Base-by-base conservation (phyloP, 2,329 filamentous ascomycete genomes). In the Colletotrichum viniferum region DNA sequence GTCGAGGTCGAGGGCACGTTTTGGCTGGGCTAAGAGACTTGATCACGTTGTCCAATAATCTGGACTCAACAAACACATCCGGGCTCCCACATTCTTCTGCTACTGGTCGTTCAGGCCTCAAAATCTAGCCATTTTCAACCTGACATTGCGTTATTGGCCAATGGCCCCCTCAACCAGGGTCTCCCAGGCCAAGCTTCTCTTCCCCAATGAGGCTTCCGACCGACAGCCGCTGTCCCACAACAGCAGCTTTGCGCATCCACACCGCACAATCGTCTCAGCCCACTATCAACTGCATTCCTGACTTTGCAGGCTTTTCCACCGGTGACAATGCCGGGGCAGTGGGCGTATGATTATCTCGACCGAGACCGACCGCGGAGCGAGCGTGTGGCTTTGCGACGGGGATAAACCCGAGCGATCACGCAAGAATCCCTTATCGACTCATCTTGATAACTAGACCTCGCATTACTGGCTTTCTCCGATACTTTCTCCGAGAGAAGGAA, bases 1-100 rank as follows among this genome's bases (percentile, higher is more conserved):
- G 78, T 82, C 7, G 80, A 83, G 61, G 81, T 83, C 1, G 81
- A 83, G 72, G 81, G 80, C 1, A 83, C 81, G 1, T 82, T 65
- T 24, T 74, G 34, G 68, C n/a, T 48, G 24, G 52, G 24, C 21
- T 36, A 26, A 48, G 24, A 21, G 43, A 12, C n/a, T 52, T 52
- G n/a, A 21, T 52, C 43, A 52, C n/a, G 21, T 52, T 52, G 5
- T 21, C 43, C n/a, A 62, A 24, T 58, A 6, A 16, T 9, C 9
- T 13, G 55, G 4, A 52, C 43, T 52, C 43, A 13, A 52, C 43
- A 52, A 52, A 24, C n/a, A 58, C 7, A 58, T 28, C 55, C 7
- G 55, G 1, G 8, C 26, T 58, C 55, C 55, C 55, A 58, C 14
- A 28, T 28, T 28, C 55, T 28, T 58, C 26, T 58, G 16, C 0